A percentile compares a stretch with the other conserved stretches of the same genome.
These are phyloP conservation scores for Pseudogymnoascus sp. DNA, from an alignment of 2,329 filamentous ascomycete species.

Conservation along the genomic window DNA sequence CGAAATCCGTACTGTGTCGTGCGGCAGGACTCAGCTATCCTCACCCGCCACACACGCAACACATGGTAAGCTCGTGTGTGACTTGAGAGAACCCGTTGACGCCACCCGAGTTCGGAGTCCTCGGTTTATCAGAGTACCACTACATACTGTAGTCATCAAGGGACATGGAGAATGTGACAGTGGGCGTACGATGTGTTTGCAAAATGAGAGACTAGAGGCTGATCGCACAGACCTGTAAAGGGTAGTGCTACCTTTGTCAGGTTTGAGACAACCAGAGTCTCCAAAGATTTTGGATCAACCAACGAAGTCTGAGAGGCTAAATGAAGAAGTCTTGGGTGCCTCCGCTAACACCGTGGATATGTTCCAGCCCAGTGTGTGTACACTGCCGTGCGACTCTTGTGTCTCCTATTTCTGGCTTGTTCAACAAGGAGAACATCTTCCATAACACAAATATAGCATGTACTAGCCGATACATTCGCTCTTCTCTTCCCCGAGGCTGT, in stretches of 20 bases:
- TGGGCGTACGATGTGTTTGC: not conserved
- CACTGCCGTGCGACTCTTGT: not conserved
- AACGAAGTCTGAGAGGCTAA: not conserved
- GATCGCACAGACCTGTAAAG: not conserved
- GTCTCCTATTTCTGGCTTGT: not conserved
- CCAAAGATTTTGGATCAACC: not conserved
- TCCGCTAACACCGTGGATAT: not conserved
- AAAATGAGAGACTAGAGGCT: not conserved
- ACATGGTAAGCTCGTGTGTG: not conserved
- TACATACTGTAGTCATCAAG: not conserved
- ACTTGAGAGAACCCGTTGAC: not conserved
- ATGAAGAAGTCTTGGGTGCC: not conserved
- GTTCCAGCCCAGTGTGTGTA: not conserved
- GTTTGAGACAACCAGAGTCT: not conserved
- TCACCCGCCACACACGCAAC: not conserved
- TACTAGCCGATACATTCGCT: not conserved
- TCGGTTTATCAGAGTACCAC: not conserved
- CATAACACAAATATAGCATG: not conserved
- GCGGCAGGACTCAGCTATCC: not conserved
- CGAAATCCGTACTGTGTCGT: not conserved
- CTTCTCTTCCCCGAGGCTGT: not conserved
- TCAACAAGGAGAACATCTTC: not conserved
- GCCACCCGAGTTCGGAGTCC: not conserved
- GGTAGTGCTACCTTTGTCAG: not conserved
- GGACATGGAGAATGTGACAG: not conserved